Conservation (phyloP, 2,329 filamentous ascomycete genomes). For the Nothophaeocryptopus gaeumannii region DNA sequence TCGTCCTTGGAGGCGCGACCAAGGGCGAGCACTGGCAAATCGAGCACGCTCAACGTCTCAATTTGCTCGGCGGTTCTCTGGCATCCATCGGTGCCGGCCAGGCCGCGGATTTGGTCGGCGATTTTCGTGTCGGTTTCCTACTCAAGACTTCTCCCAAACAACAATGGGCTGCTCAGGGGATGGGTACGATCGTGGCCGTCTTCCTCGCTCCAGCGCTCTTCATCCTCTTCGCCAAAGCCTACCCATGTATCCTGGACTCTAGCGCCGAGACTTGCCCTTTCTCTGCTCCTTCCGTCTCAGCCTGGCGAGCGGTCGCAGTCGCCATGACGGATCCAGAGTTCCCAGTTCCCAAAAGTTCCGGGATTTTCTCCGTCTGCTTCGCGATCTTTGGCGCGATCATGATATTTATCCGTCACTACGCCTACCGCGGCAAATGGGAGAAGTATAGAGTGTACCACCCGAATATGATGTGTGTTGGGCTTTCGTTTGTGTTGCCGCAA, state of each 20-base stretch:
- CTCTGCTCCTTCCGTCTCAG: constrained; percentile 60
- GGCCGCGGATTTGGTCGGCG: constrained; percentile 53
- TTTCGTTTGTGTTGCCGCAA: constrained; percentile 58
- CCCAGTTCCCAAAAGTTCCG: constrained; percentile 54
- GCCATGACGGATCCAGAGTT: constrained; percentile 59
- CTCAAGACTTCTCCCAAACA: constrained; percentile 62
- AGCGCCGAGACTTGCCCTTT: constrained; percentile 56
- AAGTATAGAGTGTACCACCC: constrained; percentile 57
- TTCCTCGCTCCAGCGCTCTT: constrained; percentile 67
- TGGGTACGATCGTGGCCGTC: constrained; percentile 62
- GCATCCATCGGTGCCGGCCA: constrained; percentile 42
- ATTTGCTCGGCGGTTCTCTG: constrained; percentile 60
- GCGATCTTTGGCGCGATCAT: constrained; percentile 52
- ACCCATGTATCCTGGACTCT: constrained; percentile 62
- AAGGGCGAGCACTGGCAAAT: constrained; percentile 51
- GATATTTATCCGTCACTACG: constrained; percentile 56
- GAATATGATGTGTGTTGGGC: constrained; percentile 59
- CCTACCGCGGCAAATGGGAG: constrained; percentile 52
- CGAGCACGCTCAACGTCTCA: constrained; percentile 59
- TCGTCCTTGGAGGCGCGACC: constrained; percentile 65
- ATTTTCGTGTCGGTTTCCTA: constrained; percentile 68
- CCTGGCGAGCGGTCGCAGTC: constrained; percentile 64
- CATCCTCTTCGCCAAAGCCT: constrained; percentile 65
- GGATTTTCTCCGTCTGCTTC: constrained; percentile 59
- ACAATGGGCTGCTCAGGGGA: constrained; percentile 64